Base-by-base conservation (phyloP, 176 grass and related monocot genomes). In the Areca catechu region DNA sequence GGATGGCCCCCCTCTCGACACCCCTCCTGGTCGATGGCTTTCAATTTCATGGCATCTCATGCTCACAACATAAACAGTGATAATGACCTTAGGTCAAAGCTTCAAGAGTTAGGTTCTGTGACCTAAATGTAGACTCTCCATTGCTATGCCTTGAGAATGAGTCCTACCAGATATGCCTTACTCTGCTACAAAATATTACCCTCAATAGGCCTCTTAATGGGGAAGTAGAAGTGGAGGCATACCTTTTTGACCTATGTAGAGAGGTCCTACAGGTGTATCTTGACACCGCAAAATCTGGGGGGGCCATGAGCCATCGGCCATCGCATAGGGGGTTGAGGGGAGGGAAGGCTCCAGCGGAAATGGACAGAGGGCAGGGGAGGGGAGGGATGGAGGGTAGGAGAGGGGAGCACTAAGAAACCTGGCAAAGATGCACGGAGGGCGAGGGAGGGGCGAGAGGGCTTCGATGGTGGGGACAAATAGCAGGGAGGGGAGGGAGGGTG, bases 71-170 rank as follows among this genome's bases (percentile, higher is more conserved):
- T 98, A 73, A 98, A 98, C 79, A 89, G 78, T 68, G 82, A 98
- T 48, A 83, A 27, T 56, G 81, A 98, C 51, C 81, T 93, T 57
- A 71, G 94, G 57, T 82, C 84, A 51, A 98, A 89, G 76, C 70
- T 98, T 65, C 94, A 98, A 62, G 94, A 98, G 56, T 59, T 93
- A 69, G 94, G 94, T 25, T 83, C 88, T 3, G 93, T 89, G 84
- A 98, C 94, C 53, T 88, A 98, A 75, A 98, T 98, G 94, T 88
- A 89, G 86, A 98, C 54, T 84, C 94, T 0, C 88, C 94, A 15
- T 71, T 98, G 49, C 52, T 98, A 58, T 88, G 94, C 54, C 82
- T 98, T 58, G 94, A 98, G 78, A 98, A 98, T 0, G 88, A 98
- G 68, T 89, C 94, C 2, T 98, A 98, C 53, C 94, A 98, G 62